Evolutionary conservation across 1,284 basidiomycete species (phyloP).

Genomic region (Melampsora larici-populina): DNA sequence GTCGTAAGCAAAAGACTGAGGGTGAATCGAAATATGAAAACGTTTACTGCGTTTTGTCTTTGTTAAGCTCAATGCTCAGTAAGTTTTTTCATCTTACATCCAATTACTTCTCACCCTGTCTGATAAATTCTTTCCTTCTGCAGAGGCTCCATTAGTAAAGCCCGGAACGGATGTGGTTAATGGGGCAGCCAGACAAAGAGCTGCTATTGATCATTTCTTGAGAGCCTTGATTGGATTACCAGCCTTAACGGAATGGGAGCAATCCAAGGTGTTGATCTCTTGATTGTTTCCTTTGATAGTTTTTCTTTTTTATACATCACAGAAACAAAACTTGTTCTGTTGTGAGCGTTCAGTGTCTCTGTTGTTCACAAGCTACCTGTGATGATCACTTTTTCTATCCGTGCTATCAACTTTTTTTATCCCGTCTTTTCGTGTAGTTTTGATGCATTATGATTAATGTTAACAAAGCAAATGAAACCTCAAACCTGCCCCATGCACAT

Average conservation of each 20-base stretch:
- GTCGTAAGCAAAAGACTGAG: slow-evolving; percentile 55
- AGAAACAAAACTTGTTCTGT: not conserved
- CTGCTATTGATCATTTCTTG: slow-evolving; percentile 37
- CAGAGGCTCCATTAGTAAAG: slow-evolving; percentile 34
- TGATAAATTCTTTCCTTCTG: not conserved
- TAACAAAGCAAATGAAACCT: no score
- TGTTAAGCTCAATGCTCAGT: slow-evolving; percentile 77
- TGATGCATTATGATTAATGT: no score
- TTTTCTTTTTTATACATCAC: not conserved
- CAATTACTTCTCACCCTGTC: not conserved
- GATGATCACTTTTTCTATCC: not conserved
- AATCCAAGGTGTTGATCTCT: slow-evolving; percentile 22
- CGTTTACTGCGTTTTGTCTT: slow-evolving; percentile 79
- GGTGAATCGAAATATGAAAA: slow-evolving; percentile 53
- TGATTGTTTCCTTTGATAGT: not conserved
- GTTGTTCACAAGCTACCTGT: not conserved
- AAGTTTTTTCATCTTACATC: not conserved
- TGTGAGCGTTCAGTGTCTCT: not conserved
- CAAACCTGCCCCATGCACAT: no score
- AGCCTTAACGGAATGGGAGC: slow-evolving; percentile 38
- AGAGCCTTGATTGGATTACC: slow-evolving; percentile 31
- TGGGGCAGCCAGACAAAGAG: slow-evolving; percentile 27
- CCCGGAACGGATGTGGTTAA: slow-evolving; percentile 37
- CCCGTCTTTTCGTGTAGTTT: no score
- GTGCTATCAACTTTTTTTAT: no score